phyloP scores from a whole-genome alignment of 768 basidiomycete species.

The Mrakia gelida region DNA sequence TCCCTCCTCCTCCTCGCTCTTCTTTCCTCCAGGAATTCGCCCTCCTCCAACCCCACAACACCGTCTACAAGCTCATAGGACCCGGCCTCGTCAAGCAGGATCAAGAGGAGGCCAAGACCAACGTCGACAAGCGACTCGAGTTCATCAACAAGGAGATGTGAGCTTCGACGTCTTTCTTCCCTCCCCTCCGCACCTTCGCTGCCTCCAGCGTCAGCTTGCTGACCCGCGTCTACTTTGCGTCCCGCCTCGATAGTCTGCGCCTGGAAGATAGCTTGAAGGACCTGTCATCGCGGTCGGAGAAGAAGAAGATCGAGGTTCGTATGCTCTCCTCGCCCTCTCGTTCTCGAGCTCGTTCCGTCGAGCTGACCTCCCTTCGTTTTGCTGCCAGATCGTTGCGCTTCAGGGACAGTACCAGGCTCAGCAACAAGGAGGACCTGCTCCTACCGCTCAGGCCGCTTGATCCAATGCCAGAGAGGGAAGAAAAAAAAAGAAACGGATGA shows the following conservation, averaged over 20 bases:
- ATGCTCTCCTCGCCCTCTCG: neutral
- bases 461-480: neutral
- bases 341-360: neutral
- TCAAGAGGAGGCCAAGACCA: slow-evolving; percentile 74
- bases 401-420: slow-evolving; percentile 11
- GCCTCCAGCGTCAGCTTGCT: neutral
- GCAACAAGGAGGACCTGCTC: neutral
- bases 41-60: slow-evolving; percentile 65
- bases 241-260: too few relatives aligned
- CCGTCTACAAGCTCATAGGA: slow-evolving; percentile 84
- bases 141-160: slow-evolving; percentile 87
- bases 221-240: too few relatives aligned
- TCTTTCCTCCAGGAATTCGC: slow-evolving; percentile 65
- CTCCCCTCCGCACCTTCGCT: neutral
- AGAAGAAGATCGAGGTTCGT: slow-evolving; percentile 69
- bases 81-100: slow-evolving; percentile 89
- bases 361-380: neutral
- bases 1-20: neutral
- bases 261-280: slow-evolving; percentile 64
- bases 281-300: slow-evolving; percentile 66
- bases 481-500: neutral
- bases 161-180: slow-evolving; percentile 40
- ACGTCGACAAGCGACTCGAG: slow-evolving; percentile 82
- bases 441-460: neutral
- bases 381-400: slow-evolving; percentile 20